Percentiles rank a stretch among this genome's conserved stretches.
phyloP scores from a whole-genome alignment of 257 asterid genomes.

The Solanum pinnatisectum region DNA sequence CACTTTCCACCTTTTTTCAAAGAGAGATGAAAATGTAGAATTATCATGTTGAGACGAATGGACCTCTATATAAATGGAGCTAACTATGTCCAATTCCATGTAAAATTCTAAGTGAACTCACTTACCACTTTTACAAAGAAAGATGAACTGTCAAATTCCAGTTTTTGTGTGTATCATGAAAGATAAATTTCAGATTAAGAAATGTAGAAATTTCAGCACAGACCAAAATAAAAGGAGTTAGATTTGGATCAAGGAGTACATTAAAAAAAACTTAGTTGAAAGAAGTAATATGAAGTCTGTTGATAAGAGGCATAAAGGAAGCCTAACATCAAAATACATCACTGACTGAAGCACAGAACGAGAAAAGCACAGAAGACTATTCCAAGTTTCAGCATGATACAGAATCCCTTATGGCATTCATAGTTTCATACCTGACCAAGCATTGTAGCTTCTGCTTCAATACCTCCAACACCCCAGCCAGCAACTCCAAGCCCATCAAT shows the following conservation, averaged over 20 bases:
- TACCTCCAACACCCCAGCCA: constrained; percentile 99
- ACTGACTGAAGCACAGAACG: not conserved
- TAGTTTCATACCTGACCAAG: constrained; percentile 75
- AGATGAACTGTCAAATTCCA: not conserved
- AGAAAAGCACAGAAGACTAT: not conserved
- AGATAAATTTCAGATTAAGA: not conserved
- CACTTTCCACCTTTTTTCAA: not conserved
- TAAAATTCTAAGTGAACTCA: not conserved
- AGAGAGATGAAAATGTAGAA: not conserved
- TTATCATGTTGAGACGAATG: not conserved
- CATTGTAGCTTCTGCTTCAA: constrained; percentile 98
- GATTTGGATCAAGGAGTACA: not conserved
- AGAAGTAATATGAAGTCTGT: not conserved
- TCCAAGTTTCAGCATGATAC: not conserved
- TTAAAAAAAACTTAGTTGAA: not conserved
- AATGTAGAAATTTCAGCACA: not conserved
- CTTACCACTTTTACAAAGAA: not conserved
- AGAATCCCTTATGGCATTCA: not conserved
- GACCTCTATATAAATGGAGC: not conserved
- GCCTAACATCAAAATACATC: not conserved
- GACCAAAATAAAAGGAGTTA: not conserved
- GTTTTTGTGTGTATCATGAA: not conserved
- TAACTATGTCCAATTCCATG: not conserved
- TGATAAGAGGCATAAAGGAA: not conserved
- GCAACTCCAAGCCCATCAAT: constrained; percentile 97